Conservation (phyloP, 768 basidiomycete genomes). For the Pleurotus ostreatus region DNA sequence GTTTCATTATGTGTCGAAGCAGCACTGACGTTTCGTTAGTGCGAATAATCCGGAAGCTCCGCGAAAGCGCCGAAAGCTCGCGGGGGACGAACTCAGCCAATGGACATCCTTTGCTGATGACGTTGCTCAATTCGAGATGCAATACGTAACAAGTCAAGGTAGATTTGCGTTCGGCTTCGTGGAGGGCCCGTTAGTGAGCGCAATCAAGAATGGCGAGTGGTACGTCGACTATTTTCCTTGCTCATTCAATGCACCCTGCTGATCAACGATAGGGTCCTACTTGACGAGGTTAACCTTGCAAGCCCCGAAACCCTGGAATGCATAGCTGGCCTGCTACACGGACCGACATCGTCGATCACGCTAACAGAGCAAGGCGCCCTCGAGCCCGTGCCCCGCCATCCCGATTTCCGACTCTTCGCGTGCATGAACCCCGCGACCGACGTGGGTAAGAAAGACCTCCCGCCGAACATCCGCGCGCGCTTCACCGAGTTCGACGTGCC, state of each 20-base stretch:
- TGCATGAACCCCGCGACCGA: constrained; percentile 99
- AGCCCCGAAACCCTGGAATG: constrained; percentile 93
- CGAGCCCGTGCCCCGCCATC: constrained; percentile 86
- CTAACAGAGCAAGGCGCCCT: constrained; percentile 91
- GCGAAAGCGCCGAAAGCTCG: constrained; percentile 66
- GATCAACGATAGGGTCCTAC: constrained; percentile 63
- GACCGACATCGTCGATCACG: constrained; percentile 85
- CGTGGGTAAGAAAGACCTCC: constrained; percentile 96
- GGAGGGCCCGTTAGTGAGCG: constrained; percentile 93
- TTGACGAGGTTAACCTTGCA: constrained; percentile 96
- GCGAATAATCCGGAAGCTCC: constrained; percentile 31
- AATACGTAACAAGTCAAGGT: constrained; percentile 83
- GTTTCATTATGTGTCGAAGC: too few species aligned
- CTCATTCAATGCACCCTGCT: too few species aligned
- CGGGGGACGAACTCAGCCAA: constrained; percentile 26
- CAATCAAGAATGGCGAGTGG: constrained; percentile 88
- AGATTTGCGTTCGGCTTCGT: constrained; percentile 94
- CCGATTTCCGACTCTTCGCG: constrained; percentile 93
- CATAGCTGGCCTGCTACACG: constrained; percentile 80
- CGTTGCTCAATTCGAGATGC: constrained; percentile 79
- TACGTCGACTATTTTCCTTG: constrained; percentile 32
- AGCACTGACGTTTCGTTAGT: neutral
- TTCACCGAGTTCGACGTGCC: constrained; percentile 96
- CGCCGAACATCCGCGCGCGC: constrained; percentile 81
- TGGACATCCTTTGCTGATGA: constrained; percentile 71